Base-by-base conservation (phyloP, 1,139 yeast species). In the Yamadazyma buinensis region DNA sequence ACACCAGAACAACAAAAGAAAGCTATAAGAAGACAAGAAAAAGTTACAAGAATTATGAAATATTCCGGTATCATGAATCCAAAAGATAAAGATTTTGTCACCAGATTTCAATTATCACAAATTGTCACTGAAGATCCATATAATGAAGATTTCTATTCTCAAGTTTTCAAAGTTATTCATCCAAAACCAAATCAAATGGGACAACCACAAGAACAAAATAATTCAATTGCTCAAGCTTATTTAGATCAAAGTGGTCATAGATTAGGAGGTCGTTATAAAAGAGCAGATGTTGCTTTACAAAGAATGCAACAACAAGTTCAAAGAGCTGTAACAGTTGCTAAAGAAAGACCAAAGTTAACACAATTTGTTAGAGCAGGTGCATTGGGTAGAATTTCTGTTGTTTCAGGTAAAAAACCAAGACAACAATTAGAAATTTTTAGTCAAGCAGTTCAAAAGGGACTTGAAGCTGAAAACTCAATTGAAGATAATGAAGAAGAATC, bases 271-370 rank as follows among this genome's bases (percentile, higher is more conserved):
- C 80, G 95, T 56, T 75, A 78, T 50, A 81, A 85, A 64, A 73
- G 95, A 54, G 92, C 94, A n/a, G 96, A 87, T 58, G 84, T 90
- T 47, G 97, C 97, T 1, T 72, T 90, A 51, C 96, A 86, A 64
- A 81, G 96, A 71, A 90, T 92, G 97, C 97, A 92, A 65, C 96
- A 90, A 55, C 97, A 92, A 64, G 97, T 94, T 38, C 95, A 90
- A 56, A 85, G 85, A 54, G 97, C 97, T 7, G 97, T 92, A 15
- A 85, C 95, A 31, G 94, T 87, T 34, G 97, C 97, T 25, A 85
- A 87, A 55, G 95, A 87, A 52, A 78, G 86, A 55, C 92, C 95
- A 46, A 84, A 81, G 66, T 72, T 75, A 51, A 79, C 77, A 22
- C 84, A 77, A 47, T 70, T 77, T 44, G 80, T 82, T 33, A 80